Evolutionary conservation across 2,329 filamentous ascomycete species (phyloP), one percentile per base, ranked within the genome.

Genomic region (Apiospora koreana): DNA sequence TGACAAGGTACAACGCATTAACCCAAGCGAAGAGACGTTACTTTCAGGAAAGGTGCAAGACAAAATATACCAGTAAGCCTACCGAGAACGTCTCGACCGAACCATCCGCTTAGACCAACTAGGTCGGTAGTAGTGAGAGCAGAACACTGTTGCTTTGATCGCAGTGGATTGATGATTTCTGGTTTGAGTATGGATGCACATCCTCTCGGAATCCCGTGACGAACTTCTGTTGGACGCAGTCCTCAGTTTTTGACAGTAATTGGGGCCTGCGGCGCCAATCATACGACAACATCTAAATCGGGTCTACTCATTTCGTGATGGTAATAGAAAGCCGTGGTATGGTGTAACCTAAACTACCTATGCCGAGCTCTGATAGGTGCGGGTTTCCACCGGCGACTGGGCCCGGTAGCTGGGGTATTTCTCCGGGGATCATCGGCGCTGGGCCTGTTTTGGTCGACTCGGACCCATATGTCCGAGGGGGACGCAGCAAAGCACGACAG

Each of bases 371-470:
- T 62, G 54, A 62, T 62, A 38, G 54, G 54, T 23, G 54, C 54
- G 54, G 54, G 31, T 62, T 62, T 5, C 21, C 18, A 35, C 31
- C 54, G 54, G 31, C 18, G 21, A 38, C 54, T 38, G 31, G 31
- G 31, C 31, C 54, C 54, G 21, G 9, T 12, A n/a, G 21, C 31
- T 62, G 54, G 54, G 54, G 54, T 62, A 62, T 62, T 62, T 62
- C 31, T 62, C 54, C 54, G 54, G 54, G 54, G 54, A 62, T 2
- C 31, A 38, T 62, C 54, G 54, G 54, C 54, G n/a, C 54, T 62
- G 54, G 54, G 31, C 31, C 31, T 62, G 54, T 38, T 62, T 62
- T n/a, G 54, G 54, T 38, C 38, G 54, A 14, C 54, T 62, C 54
- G 54, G 54, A 62, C 28, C 54, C 54, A 38, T 18, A 18, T 14